Percentiles rank a stretch among this genome's conserved stretches.
These are phyloP conservation scores for Sugiyamaella xylanicola DNA, from an alignment of 1,139 yeast genomes.

Conservation along the genomic window DNA sequence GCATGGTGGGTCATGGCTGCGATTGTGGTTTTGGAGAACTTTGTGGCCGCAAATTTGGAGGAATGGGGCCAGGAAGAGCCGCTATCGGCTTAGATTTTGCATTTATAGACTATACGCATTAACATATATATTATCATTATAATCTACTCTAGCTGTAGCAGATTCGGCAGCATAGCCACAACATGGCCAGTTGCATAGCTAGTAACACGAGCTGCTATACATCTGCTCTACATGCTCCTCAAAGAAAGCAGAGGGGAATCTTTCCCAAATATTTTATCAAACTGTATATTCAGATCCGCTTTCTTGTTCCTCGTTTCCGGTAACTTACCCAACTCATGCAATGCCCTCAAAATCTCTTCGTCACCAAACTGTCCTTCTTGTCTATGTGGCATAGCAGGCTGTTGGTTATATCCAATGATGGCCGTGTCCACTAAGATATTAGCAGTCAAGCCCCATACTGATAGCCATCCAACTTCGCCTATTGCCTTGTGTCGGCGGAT, in stretches of 20 bases:
- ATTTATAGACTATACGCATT: constrained; percentile 6
- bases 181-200: too few species aligned
- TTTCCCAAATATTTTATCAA: constrained; percentile 34
- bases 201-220: too few species aligned
- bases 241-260: constrained; percentile 33
- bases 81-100: constrained; percentile 3
- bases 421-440: constrained; percentile 81
- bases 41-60: constrained; percentile 31
- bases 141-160: too few species aligned
- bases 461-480: constrained; percentile 62
- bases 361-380: constrained; percentile 39
- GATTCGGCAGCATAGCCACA: too few species aligned
- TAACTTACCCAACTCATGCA: constrained; percentile 33
- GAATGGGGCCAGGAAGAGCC: constrained; percentile 36
- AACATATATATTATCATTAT: neutral
- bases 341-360: constrained; percentile 35
- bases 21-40: constrained; percentile 32
- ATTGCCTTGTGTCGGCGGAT: constrained; percentile 50
- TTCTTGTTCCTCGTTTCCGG: constrained; percentile 31
- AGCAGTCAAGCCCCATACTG: constrained; percentile 93
- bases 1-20: constrained; percentile 55
- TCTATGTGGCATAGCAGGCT: constrained; percentile 40
- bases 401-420: constrained; percentile 53
- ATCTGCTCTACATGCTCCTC: constrained; percentile 26
- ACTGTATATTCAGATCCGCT: constrained; percentile 30